Conservation (phyloP, 306 rosid species). For the Erythrophleum fordii region DNA sequence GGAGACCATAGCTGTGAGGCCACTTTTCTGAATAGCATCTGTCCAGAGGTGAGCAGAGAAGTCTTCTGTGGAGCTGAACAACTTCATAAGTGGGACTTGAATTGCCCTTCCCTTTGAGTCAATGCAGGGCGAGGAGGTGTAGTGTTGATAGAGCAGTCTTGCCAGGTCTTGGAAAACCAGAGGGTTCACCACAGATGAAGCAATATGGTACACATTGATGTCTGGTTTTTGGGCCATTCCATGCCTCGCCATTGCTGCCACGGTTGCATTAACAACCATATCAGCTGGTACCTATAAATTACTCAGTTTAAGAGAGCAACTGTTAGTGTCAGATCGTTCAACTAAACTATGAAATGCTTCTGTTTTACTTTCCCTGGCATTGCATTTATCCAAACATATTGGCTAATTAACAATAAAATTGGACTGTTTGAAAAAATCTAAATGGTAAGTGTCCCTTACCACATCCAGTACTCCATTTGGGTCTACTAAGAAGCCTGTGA, state of each 20-base stretch:
- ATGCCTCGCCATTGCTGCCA: slow-evolving; percentile 92
- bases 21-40: slow-evolving; percentile 65
- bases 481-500: slow-evolving; percentile 84
- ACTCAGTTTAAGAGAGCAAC: slow-evolving; percentile 13
- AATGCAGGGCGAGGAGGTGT: slow-evolving; percentile 68
- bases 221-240: slow-evolving; percentile 65
- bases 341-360: not conserved
- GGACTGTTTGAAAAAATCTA: not conserved
- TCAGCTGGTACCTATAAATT: slow-evolving; percentile 83
- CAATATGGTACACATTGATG: slow-evolving; percentile 82
- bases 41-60: slow-evolving; percentile 83
- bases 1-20: slow-evolving; percentile 56
- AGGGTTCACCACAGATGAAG: slow-evolving; percentile 76
- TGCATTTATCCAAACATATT: not conserved
- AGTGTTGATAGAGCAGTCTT: slow-evolving; percentile 68
- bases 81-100: slow-evolving; percentile 77
- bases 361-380: not conserved
- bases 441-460: slow-evolving; percentile 48
- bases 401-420: not conserved
- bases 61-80: slow-evolving; percentile 80
- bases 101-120: slow-evolving; percentile 81
- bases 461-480: slow-evolving; percentile 92
- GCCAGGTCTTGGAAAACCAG: slow-evolving; percentile 14
- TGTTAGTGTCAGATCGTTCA: not conserved
- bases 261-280: slow-evolving; percentile 91